Conservation (phyloP, 306 rosid genomes). For the Mimosa bimucronata region DNA sequence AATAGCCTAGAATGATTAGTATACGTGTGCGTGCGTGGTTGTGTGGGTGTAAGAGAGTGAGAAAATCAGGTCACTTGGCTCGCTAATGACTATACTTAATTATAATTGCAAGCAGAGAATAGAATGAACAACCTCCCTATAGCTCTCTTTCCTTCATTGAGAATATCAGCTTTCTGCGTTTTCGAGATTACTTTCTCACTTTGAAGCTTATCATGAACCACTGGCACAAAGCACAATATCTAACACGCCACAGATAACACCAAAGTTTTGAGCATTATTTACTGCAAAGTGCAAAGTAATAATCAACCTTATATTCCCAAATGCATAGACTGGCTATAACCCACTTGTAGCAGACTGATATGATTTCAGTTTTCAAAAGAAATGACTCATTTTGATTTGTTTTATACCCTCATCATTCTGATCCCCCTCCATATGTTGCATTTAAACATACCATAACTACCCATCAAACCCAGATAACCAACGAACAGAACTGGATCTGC, state of each 20-base stretch:
- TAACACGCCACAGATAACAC: conserved; percentile 45
- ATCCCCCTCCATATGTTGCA: conserved; percentile 2
- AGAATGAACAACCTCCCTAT: background rate
- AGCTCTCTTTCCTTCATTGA: background rate
- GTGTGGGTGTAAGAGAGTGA: background rate
- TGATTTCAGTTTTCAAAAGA: conserved; percentile 21
- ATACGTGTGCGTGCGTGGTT: background rate
- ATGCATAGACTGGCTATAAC: conserved; percentile 44
- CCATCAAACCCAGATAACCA: background rate
- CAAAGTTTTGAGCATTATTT: conserved; percentile 31
- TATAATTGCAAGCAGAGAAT: background rate
- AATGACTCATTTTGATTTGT: background rate
- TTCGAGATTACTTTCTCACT: conserved; percentile 47
- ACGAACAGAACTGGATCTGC: conserved; percentile 9
- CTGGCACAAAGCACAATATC: conserved; percentile 33
- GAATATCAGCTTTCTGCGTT: conserved; percentile 52
- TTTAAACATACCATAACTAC: conserved; percentile 26
- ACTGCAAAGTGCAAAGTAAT: conserved; percentile 14
- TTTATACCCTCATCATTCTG: conserved; percentile 2
- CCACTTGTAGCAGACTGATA: conserved; percentile 24
- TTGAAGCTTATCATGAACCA: conserved; percentile 29
- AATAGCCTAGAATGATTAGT: background rate
- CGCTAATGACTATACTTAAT: background rate
- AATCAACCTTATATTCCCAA: conserved; percentile 32
- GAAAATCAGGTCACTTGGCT: background rate